Percentiles rank a stretch among this genome's conserved stretches.
Conservation (phyloP, 1,284 basidiomycete species). For the Papiliotrema laurentii region DNA sequence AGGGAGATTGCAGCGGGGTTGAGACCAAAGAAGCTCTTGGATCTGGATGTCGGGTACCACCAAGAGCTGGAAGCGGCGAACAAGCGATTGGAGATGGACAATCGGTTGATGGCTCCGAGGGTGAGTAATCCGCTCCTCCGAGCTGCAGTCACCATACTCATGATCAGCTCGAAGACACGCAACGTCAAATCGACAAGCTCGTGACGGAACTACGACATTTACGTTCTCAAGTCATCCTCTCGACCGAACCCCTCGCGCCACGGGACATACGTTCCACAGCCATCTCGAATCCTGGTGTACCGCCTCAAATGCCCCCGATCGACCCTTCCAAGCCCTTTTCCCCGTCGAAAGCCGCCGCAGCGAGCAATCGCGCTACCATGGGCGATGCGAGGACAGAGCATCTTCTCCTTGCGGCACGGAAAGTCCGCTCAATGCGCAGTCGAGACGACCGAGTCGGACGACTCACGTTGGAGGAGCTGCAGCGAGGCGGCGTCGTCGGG, state of each 20-base stretch:
- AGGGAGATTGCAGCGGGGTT: constrained; percentile 31
- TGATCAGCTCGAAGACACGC: constrained; percentile 40
- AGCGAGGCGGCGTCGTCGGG: constrained; percentile 36
- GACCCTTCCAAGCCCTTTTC: constrained; percentile 8
- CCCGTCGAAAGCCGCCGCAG: constrained; percentile 8
- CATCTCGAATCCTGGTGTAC: not conserved
- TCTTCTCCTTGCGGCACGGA: constrained; percentile 41
- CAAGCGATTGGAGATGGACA: constrained; percentile 46
- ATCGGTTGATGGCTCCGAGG: constrained; percentile 44
- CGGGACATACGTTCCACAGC: not conserved
- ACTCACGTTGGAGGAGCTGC: constrained; percentile 37
- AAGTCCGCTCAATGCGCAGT: constrained; percentile 35
- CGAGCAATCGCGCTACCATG: constrained; percentile 22
- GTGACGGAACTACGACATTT: constrained; percentile 44
- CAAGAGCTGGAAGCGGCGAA: constrained; percentile 45
- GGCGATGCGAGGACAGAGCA: constrained; percentile 47
- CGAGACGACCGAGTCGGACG: constrained; percentile 26
- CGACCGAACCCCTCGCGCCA: constrained; percentile 14
- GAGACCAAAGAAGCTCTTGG: constrained; percentile 28
- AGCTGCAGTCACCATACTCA: no score
- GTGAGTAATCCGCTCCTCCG: no score
- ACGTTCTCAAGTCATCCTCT: constrained; percentile 39
- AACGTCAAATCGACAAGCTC: constrained; percentile 44
- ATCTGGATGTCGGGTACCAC: constrained; percentile 45
- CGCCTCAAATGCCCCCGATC: not conserved